These are phyloP conservation scores for Strobilomyces dryophilus DNA, from an alignment of 768 basidiomycete genomes.

Conservation along the genomic window DNA sequence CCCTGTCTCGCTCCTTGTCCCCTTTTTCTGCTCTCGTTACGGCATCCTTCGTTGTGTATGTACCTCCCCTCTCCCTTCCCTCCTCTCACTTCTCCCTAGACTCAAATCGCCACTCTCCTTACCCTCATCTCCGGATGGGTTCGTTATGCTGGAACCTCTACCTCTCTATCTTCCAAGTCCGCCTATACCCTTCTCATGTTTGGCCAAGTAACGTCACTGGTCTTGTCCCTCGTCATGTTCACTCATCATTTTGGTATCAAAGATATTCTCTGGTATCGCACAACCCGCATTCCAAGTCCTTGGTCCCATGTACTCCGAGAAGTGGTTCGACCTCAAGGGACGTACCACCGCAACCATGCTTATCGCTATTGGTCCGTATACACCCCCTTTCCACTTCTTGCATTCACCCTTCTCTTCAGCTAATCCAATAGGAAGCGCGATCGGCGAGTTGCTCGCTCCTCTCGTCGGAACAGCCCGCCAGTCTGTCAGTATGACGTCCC, in stretches of 20 bases:
- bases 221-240: neutral
- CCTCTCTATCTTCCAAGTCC: conserved; percentile 44
- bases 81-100: conserved; percentile 37
- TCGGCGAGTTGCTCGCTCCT: conserved; percentile 73
- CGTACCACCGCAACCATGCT: conserved; percentile 77
- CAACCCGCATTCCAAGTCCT: conserved; percentile 76
- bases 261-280: conserved; percentile 62
- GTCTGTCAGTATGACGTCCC: conserved; percentile 46
- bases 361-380: conserved; percentile 40
- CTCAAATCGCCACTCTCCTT: conserved; percentile 49
- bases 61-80: conserved; percentile 2
- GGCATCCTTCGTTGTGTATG: conserved; percentile 63
- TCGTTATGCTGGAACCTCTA: conserved; percentile 65
- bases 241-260: neutral
- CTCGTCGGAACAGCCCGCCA: conserved; percentile 47
- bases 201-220: conserved; percentile 50
- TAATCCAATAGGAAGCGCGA: conserved; percentile 69
- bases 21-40: conserved; percentile 51
- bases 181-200: conserved; percentile 67
- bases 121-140: conserved; percentile 70
- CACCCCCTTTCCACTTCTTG: neutral
- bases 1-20: conserved; percentile 56
- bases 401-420: conserved; percentile 34
- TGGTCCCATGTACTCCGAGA: conserved; percentile 77
- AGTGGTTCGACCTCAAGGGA: conserved; percentile 74